Evolutionary conservation across 1,139 yeast species (phyloP), one percentile per base, ranked within the genome.

Genomic region (Meyerozyma smithsonii): DNA sequence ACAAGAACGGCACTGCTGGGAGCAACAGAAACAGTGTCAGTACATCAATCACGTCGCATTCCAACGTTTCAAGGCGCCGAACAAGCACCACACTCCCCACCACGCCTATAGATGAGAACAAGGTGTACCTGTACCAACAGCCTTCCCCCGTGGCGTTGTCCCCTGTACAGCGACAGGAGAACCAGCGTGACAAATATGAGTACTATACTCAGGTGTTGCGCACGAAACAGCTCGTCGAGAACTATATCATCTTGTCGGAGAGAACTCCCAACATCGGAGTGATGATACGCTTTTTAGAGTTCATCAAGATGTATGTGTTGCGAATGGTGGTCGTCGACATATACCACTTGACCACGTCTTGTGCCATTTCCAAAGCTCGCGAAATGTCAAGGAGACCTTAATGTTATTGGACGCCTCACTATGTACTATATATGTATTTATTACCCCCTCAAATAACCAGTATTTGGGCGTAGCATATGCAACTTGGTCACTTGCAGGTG

Each of bases 401-500:
- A 16, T 30, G 34, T 23, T 23, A 23, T n/a, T n/a, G 15, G 12
- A 26, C 8, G 10, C 4, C 4, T 17, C 11, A 14, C 23, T 35
- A 24, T 35, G 36, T 35, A 35, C 30, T 25, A 30, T 30, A 30
- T 30, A 30, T 30, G 34, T 30, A 30, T 18, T 18, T 10, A 11
- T 37, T 28, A 14, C 20, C 19, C 12, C 10, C 32, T 26, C 18
- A 24, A 24, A 28, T 28, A 26, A 19, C 20, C 23, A 39, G 36
- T 37, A 14, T 37, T 36, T 28, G 32, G 30, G 35, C 28, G 30
- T 37, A 28, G 30, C n/a, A n/a, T n/a, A 14, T 36, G 10, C 3
- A 32, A 8, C 36, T 5, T 28, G 25, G 6, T 49, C 49, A 69
- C 51, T 67, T 68, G 59, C 97, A 92, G 8, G 92, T 83, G 36